Conservation (phyloP, 169 alveolate genomes). For the Cryptosporidium muris region DNA sequence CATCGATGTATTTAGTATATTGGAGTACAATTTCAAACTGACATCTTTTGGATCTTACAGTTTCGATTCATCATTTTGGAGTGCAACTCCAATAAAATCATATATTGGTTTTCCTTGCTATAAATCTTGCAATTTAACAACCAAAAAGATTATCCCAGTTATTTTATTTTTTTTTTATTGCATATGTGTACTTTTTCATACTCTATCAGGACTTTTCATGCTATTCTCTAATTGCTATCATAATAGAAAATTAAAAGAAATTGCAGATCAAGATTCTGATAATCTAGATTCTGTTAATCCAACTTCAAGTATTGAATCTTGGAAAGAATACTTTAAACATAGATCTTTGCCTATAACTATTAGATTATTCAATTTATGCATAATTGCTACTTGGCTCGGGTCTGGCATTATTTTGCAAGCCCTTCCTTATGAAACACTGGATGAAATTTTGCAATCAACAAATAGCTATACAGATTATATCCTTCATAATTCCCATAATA, state of each 20-base stretch:
- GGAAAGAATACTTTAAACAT: slow-evolving; percentile 48
- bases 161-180: slow-evolving; percentile 22
- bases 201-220: slow-evolving; percentile 30
- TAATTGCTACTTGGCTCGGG: slow-evolving; percentile 24
- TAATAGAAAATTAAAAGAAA: no score
- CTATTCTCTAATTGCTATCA: slow-evolving; percentile 6
- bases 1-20: slow-evolving; percentile 28
- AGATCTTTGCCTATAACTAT: slow-evolving; percentile 40
- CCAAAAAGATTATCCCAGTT: slow-evolving; percentile 12
- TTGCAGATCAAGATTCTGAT: slow-evolving; percentile 14
- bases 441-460: slow-evolving; percentile 21
- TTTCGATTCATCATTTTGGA: slow-evolving; percentile 22
- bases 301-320: slow-evolving; percentile 25
- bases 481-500: no score
- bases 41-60: slow-evolving; percentile 41
- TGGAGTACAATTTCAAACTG: slow-evolving; percentile 21
- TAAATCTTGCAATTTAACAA: slow-evolving; percentile 22
- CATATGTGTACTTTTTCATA: slow-evolving; percentile 24
- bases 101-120: slow-evolving; percentile 50
- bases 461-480: slow-evolving; percentile 18
- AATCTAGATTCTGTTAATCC: background rate
- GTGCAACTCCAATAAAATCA: slow-evolving; percentile 59
- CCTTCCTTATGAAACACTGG: slow-evolving; percentile 20
- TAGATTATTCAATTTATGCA: slow-evolving; percentile 32
- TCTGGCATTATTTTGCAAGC: slow-evolving; percentile 39